Conservation (phyloP, 805 yeast species). For the Candida caryicola region DNA sequence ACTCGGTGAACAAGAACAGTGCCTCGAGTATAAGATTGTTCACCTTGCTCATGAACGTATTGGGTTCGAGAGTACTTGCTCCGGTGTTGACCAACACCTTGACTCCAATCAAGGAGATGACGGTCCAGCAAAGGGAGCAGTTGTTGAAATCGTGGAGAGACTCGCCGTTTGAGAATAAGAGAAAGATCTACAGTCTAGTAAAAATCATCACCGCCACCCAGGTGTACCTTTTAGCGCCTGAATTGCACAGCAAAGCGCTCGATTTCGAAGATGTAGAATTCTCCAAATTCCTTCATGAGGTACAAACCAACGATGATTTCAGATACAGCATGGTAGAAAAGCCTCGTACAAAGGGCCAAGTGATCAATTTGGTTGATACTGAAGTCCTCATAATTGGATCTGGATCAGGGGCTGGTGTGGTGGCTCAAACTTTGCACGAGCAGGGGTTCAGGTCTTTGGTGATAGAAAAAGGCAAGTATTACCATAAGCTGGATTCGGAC, state of each 20-base stretch:
- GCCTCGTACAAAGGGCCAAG: conserved; percentile 24
- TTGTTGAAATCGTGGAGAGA: conserved; percentile 39
- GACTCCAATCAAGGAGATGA: conserved; percentile 36
- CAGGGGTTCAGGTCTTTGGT: conserved; percentile 16
- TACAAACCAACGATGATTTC: conserved; percentile 24
- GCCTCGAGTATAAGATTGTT: conserved; percentile 19
- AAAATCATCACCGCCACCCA: conserved; percentile 23
- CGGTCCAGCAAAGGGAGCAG: conserved; percentile 26
- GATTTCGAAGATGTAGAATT: conserved; percentile 37
- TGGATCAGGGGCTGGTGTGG: conserved; percentile 23
- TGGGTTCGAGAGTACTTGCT: conserved; percentile 28
- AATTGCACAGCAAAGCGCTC: conserved; percentile 30
- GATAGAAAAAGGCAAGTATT: conserved; percentile 45
- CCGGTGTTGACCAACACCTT: conserved; percentile 31
- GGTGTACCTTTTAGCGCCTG: conserved; percentile 36
- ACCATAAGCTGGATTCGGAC: conserved; percentile 22
- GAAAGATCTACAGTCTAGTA: conserved; percentile 33
- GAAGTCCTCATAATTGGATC: conserved; percentile 22
- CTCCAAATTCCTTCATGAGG: conserved; percentile 27
- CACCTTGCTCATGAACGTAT: conserved; percentile 20
- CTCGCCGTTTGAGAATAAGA: conserved; percentile 35
- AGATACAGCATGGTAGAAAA: conserved; percentile 28
- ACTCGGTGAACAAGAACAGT: conserved; percentile 15
- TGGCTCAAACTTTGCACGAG: conserved; percentile 17
- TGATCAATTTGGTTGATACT: conserved; percentile 28